A percentile compares a stretch with the other conserved stretches of the same genome.
phyloP scores from a whole-genome alignment of 2,329 filamentous ascomycete genomes.

The Beauveria bassiana region DNA sequence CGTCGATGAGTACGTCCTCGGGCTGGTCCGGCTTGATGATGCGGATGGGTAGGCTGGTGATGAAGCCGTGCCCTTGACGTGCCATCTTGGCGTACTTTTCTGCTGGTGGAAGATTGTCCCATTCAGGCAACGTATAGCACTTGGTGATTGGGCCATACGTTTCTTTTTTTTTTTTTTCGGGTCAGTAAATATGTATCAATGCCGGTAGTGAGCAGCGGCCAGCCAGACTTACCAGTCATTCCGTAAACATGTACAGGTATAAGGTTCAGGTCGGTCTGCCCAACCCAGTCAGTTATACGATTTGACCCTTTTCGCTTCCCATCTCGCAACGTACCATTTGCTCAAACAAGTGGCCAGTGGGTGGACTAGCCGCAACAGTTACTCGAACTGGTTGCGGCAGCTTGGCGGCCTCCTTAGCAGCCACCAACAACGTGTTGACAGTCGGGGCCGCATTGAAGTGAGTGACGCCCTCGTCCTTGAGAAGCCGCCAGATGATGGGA shows the following conservation, averaged over 20 bases:
- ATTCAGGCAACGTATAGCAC: constrained; percentile 78
- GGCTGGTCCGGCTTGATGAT: constrained; percentile 74
- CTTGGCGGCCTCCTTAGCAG: constrained; percentile 62
- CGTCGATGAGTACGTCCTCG: constrained; percentile 44
- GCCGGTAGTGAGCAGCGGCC: not conserved
- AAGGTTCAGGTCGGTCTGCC: constrained; percentile 59
- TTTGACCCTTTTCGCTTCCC: not conserved
- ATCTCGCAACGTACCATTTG: constrained; percentile 58
- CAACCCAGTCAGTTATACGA: not conserved
- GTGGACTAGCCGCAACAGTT: constrained; percentile 87
- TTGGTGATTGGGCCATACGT: constrained; percentile 96
- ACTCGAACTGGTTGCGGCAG: constrained; percentile 69
- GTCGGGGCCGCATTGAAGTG: constrained; percentile 96
- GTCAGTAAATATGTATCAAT: not conserved
- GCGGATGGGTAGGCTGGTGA: constrained; percentile 72
- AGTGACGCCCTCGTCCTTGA: constrained; percentile 81
- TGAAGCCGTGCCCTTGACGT: constrained; percentile 84
- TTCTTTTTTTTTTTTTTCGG: constrained; percentile 36
- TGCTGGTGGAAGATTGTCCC: constrained; percentile 64
- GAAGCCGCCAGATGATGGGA: constrained; percentile 77
- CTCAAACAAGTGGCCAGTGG: constrained; percentile 83
- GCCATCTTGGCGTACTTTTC: constrained; percentile 89
- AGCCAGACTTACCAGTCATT: constrained; percentile 38
- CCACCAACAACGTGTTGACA: constrained; percentile 88
- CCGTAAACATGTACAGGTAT: constrained; percentile 92